phyloP scores from a whole-genome alignment of 1,139 yeast species.

The Yamadazyma membranifaciens region DNA sequence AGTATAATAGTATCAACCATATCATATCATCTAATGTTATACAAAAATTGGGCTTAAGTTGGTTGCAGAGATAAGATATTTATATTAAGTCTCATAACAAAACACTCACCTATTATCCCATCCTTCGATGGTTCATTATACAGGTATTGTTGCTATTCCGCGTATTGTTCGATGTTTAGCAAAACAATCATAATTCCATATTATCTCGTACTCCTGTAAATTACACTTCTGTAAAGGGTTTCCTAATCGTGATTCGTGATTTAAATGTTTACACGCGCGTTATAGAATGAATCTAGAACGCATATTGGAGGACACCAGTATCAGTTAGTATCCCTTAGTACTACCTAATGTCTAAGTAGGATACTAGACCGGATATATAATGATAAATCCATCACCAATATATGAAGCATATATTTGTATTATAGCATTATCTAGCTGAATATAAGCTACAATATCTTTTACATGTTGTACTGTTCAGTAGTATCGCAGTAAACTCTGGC shows the following conservation, averaged over 20 bases:
- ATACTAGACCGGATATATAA: too few relatives aligned
- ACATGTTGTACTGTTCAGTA: too few relatives aligned
- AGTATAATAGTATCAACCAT: neutral
- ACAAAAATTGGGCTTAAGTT: neutral
- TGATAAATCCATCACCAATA: too few relatives aligned
- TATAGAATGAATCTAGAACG: neutral
- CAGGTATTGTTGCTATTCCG: slow-evolving; percentile 1
- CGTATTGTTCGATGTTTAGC: slow-evolving; percentile 1
- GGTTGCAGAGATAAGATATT: neutral
- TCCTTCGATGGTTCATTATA: neutral
- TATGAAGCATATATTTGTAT: too few relatives aligned
- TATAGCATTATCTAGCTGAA: too few relatives aligned
- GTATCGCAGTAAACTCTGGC: too few relatives aligned
- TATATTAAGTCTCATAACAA: neutral
- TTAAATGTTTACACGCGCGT: neutral
- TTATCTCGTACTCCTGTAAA: neutral
- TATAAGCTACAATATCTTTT: too few relatives aligned
- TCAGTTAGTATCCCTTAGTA: too few relatives aligned
- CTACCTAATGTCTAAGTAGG: too few relatives aligned
- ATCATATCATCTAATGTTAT: neutral
- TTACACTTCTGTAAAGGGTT: neutral
- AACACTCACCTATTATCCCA: neutral
- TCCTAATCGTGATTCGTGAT: neutral
- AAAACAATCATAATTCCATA: neutral
- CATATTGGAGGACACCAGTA: neutral